Base-by-base conservation (phyloP, 2,329 filamentous ascomycete species). In the Apiospora hydei region DNA sequence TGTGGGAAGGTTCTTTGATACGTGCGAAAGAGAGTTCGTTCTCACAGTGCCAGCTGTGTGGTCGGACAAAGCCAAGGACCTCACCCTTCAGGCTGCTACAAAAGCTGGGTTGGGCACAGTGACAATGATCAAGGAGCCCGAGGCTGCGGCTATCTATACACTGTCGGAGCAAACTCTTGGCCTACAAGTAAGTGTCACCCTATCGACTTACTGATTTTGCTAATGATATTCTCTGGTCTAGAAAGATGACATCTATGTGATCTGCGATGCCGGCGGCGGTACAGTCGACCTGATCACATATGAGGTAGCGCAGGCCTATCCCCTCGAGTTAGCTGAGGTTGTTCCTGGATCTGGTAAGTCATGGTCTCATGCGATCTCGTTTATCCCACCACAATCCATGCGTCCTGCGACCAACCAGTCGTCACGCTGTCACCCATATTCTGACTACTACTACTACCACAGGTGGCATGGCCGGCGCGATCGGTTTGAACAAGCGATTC, bases 31-130 rank as follows among this genome's bases (percentile, higher is more conserved):
- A 26, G 51, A 70, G 1, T 41, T 70, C 24, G n/a, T 70, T 14
- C 26, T 72, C 14, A 72, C 68, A 0, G 71, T 72, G 21, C 71
- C 71, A 1, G 71, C 71, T 34, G 71, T 72, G 30, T 72, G 71
- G 71, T 70, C 67, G 2, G 71, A 72, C 69, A 70, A 70, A 24
- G 71, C 68, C 68, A 72, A 72, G 18, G 46, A 68, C 11, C 49
- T 49, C 34, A 69, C 68, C 0, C n/a, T 21, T 18, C 43, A 69
- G 67, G 53, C 53, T 13, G 30, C 53, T 7, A 61, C 0, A 0
- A 61, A 38, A 3, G 53, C 53, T 38, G 30, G 30, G 1, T 13
- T 61, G 53, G 53, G 53, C 13, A 2, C 16, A n/a, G 16, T 13
- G 1, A 1, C 8, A 3, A 38, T 38, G 53, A 38, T 61, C 14